These are phyloP conservation scores for Botrytis paeoniae DNA, from an alignment of 2,329 filamentous ascomycete species.

Conservation along the genomic window DNA sequence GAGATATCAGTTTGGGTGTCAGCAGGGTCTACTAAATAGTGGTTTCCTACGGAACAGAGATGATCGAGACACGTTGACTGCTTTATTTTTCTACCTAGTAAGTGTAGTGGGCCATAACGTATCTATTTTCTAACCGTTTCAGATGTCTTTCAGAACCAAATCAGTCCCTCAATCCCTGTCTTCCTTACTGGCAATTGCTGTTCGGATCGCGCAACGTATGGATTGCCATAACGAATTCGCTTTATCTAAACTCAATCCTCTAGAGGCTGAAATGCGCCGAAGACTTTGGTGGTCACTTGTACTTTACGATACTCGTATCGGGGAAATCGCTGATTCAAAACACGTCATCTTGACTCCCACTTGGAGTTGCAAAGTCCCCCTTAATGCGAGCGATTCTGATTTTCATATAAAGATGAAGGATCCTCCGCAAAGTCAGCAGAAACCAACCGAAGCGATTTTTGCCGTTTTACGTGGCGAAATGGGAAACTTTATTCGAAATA, in stretches of 20 bases:
- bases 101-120: constrained; percentile 28
- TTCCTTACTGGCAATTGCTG: constrained; percentile 61
- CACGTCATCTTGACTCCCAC: constrained; percentile 40
- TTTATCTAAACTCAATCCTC: constrained; percentile 46
- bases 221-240: constrained; percentile 63
- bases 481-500: constrained; percentile 42
- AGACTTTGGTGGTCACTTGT: constrained; percentile 72
- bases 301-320: constrained; percentile 64
- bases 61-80: constrained; percentile 48
- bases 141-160: constrained; percentile 31
- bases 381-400: constrained; percentile 62
- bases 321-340: constrained; percentile 59
- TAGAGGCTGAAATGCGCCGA: constrained; percentile 68
- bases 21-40: constrained; percentile 46
- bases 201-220: constrained; percentile 66
- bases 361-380: constrained; percentile 55
- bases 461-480: constrained; percentile 55
- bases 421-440: constrained; percentile 46
- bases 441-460: constrained; percentile 60
- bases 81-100: constrained; percentile 53
- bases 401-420: constrained; percentile 57
- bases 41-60: constrained; percentile 41
- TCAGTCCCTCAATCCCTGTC: constrained; percentile 60
- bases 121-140: constrained; percentile 22
- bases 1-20: constrained; percentile 45